A percentile compares a stretch with the other conserved stretches of the same genome.
Conservation (phyloP, 1,284 basidiomycete species). For the Marasmius sp. region DNA sequence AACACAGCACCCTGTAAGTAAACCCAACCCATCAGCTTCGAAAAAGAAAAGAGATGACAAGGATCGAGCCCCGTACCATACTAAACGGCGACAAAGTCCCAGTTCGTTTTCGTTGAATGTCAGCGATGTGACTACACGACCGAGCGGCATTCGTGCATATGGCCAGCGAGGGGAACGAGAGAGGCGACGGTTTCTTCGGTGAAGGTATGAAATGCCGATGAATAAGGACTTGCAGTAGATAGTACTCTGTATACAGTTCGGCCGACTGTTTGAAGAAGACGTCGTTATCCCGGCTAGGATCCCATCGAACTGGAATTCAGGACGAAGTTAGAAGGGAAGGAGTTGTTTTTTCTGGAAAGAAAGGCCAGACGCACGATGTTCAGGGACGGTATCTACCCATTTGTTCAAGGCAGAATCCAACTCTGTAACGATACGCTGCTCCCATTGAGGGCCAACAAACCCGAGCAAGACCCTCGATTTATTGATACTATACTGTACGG, state of each 20-base stretch:
- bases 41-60: no score
- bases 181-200: slow-evolving; percentile 57
- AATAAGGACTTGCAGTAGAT: slow-evolving; percentile 73
- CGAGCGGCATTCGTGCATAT: slow-evolving; percentile 84
- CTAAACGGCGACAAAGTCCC: neutral
- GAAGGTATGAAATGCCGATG: slow-evolving; percentile 70
- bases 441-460: slow-evolving; percentile 60
- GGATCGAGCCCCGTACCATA: neutral
- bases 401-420: slow-evolving; percentile 76
- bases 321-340: neutral
- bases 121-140: slow-evolving; percentile 71
- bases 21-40: neutral
- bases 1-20: slow-evolving; percentile 45
- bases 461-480: slow-evolving; percentile 61
- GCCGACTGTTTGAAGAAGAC: slow-evolving; percentile 1
- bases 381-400: slow-evolving; percentile 75
- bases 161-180: slow-evolving; percentile 71
- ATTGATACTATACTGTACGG: slow-evolving; percentile 67
- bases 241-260: neutral
- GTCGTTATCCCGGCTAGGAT: neutral
- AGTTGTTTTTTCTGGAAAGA: neutral
- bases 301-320: neutral
- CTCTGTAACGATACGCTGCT: slow-evolving; percentile 72
- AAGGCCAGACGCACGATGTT: slow-evolving; percentile 46
- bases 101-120: slow-evolving; percentile 32